phyloP scores from a whole-genome alignment of 495 filamentous ascomycete species.

The Podospora bellae-mahoneyi region DNA sequence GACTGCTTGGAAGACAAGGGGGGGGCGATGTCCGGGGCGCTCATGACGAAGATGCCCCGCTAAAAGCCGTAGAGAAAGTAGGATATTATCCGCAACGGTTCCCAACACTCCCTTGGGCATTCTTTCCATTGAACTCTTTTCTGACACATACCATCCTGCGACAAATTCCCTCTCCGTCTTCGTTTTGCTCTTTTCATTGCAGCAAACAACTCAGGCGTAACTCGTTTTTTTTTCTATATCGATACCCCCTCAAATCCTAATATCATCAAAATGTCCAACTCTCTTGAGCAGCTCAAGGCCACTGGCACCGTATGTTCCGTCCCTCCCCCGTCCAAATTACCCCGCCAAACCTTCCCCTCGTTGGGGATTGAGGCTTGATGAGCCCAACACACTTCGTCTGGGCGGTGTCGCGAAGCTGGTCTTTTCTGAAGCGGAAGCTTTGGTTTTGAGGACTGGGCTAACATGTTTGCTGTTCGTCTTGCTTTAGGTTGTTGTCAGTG shows the following conservation, averaged over 20 bases:
- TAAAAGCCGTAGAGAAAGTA: conserved; percentile 10
- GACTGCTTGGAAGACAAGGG: conserved; percentile 2
- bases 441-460: not conserved
- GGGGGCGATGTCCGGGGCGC: not conserved
- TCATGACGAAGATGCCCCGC: conserved; percentile 13
- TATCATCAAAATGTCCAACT: conserved; percentile 64
- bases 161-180: not conserved
- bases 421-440: not conserved
- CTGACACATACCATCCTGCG: not conserved
- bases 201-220: not conserved
- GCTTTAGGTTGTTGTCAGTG: conserved; percentile 81
- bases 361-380: conserved; percentile 20
- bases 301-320: conserved; percentile 78
- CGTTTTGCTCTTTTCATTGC: conserved; percentile 5
- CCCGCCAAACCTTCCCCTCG: conserved; percentile 36
- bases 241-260: conserved; percentile 8
- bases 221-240: not conserved
- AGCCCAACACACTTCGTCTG: not conserved
- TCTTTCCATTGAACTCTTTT: conserved; percentile 4
- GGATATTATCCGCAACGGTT: conserved; percentile 13
- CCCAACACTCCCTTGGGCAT: conserved; percentile 8
- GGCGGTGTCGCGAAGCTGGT: not conserved
- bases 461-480: not conserved
- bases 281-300: conserved; percentile 95
- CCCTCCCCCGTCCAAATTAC: conserved; percentile 24